phyloP scores from a whole-genome alignment of 352 stramenopile genomes.

The Pythium utonaiense region DNA sequence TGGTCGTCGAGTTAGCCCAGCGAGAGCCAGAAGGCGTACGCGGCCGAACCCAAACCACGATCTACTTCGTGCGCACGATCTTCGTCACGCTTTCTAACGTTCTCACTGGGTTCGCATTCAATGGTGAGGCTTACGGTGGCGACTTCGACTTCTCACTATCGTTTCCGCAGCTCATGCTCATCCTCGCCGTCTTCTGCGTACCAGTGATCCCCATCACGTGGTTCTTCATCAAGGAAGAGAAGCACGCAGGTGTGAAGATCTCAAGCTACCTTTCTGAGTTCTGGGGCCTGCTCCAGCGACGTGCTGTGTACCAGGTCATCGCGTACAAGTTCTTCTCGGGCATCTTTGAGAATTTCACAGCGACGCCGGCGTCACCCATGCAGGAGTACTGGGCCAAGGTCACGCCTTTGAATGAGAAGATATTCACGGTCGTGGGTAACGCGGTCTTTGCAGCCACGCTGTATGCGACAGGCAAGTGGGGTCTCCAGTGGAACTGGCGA shows the following conservation, averaged over 20 bases:
- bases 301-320: background rate
- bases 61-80: conserved; percentile 1
- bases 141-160: conserved; percentile 1
- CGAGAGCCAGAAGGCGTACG: background rate
- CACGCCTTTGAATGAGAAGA: background rate
- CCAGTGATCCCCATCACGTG: conserved; percentile 1
- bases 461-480: background rate
- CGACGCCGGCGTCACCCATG: background rate
- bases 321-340: background rate
- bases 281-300: background rate
- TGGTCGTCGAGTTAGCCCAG: background rate
- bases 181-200: background rate
- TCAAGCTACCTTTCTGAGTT: background rate
- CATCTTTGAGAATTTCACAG: background rate
- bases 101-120: background rate
- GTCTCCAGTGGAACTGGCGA: background rate
- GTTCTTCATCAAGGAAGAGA: background rate
- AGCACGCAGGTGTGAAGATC: background rate
- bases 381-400: conserved; percentile 1
- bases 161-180: conserved; percentile 1
- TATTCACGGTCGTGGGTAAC: background rate
- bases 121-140: background rate
- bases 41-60: background rate
- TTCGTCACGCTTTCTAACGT: background rate
- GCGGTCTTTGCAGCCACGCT: background rate